These are phyloP conservation scores for Penicillium hesseltinei DNA, from an alignment of 2,329 filamentous ascomycete species.

Conservation along the genomic window DNA sequence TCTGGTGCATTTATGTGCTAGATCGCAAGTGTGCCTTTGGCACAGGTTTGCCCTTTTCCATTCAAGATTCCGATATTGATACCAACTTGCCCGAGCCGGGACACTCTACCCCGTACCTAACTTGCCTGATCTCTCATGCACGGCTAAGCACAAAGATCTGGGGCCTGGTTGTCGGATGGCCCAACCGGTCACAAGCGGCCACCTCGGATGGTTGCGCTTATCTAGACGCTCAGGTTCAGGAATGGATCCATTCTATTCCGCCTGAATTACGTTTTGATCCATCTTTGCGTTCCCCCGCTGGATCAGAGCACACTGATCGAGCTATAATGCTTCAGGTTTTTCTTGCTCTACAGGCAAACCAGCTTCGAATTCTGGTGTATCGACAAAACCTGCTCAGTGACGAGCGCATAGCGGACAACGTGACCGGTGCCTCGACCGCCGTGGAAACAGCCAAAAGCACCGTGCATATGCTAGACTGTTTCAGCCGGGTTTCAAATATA, in stretches of 20 bases:
- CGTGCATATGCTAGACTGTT: conserved; percentile 39
- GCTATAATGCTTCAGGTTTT: conserved; percentile 45
- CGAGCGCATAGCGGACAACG: conserved; percentile 38
- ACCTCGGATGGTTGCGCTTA: conserved; percentile 42
- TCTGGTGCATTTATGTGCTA: conserved; percentile 54
- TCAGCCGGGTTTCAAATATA: conserved; percentile 38
- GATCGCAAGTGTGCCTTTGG: conserved; percentile 55
- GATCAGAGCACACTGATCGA: conserved; percentile 29
- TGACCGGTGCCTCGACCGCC: conserved; percentile 39
- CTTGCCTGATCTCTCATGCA: conserved; percentile 51
- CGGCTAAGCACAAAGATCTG: conserved; percentile 49
- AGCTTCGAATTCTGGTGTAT: conserved; percentile 48
- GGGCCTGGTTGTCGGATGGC: conserved; percentile 45
- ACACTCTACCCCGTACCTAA: conserved; percentile 41
- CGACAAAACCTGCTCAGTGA: conserved; percentile 44
- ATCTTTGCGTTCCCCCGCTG: conserved; percentile 16
- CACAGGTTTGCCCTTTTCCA: conserved; percentile 50
- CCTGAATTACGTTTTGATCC: conserved; percentile 42
- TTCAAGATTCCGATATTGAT: conserved; percentile 52
- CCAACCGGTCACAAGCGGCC: conserved; percentile 28
- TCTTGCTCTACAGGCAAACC: conserved; percentile 48
- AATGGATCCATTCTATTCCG: conserved; percentile 50
- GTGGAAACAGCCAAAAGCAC: conserved; percentile 43
- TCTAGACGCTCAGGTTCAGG: conserved; percentile 45
- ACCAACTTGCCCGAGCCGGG: conserved; percentile 48